A percentile compares a stretch with the other conserved stretches of the same genome.
Evolutionary conservation across 768 basidiomycete species (phyloP).

Genomic region (Leucocoprinus leucothites): DNA sequence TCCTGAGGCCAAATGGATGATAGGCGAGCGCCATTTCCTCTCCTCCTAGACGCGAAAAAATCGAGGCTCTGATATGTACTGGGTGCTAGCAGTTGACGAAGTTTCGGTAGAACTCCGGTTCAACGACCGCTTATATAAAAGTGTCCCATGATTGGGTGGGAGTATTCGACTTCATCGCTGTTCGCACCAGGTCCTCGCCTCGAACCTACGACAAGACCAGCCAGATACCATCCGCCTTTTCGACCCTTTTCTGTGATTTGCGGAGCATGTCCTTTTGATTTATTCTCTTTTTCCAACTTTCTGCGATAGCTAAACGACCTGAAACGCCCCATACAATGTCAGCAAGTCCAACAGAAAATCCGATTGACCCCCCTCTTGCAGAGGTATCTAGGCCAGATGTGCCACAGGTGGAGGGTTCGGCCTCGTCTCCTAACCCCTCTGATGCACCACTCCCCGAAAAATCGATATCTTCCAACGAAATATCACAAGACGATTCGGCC

Average conservation of each 20-base stretch:
- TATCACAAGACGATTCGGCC: background rate
- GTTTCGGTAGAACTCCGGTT: too few species aligned
- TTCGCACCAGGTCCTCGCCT: background rate
- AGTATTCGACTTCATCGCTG: too few species aligned
- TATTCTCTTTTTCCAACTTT: slow-evolving; percentile 16
- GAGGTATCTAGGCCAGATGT: slow-evolving; percentile 5
- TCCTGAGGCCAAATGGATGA: too few species aligned
- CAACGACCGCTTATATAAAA: too few species aligned
- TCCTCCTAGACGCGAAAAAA: too few species aligned
- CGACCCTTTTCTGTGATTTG: slow-evolving; percentile 8
- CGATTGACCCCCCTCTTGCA: background rate
- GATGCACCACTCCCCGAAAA: slow-evolving; percentile 7
- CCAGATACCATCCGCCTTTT: background rate
- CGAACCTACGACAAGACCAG: background rate
- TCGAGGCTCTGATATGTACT: too few species aligned
- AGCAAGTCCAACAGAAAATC: background rate
- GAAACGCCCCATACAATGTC: slow-evolving; percentile 9
- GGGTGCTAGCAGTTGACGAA: too few species aligned
- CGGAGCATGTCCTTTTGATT: slow-evolving; percentile 30
- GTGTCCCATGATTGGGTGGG: too few species aligned
- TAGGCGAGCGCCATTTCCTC: too few species aligned
- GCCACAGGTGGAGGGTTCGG: background rate
- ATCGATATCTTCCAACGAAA: background rate
- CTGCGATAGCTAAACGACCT: slow-evolving; percentile 18
- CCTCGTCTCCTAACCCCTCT: background rate